A percentile compares a stretch with the other conserved stretches of the same genome.
phyloP scores from a whole-genome alignment of 1,284 basidiomycete genomes.

The Trametes pubescens region DNA sequence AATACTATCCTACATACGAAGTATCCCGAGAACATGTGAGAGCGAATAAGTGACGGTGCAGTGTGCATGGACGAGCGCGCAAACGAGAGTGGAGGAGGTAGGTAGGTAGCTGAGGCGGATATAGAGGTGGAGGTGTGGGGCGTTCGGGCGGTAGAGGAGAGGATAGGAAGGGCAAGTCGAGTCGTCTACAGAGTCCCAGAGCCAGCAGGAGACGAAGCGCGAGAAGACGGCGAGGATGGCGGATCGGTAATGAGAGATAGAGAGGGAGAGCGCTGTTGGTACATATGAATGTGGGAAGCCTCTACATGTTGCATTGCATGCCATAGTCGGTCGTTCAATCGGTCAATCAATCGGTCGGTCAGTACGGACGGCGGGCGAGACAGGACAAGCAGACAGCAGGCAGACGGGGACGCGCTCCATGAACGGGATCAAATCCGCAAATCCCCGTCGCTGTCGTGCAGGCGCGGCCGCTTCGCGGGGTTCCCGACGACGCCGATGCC shows the following conservation, averaged over 20 bases:
- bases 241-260: constrained; percentile 23
- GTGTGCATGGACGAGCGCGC: constrained; percentile 27
- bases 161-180: constrained; percentile 12
- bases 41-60: constrained; percentile 38
- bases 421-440: constrained; percentile 56
- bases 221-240: constrained; percentile 7
- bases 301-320: constrained; percentile 26
- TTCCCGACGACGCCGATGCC: constrained; percentile 68
- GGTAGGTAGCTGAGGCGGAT: not conserved
- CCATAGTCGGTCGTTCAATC: constrained; percentile 15
- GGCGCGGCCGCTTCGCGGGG: constrained; percentile 64
- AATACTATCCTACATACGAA: constrained; percentile 41
- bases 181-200: constrained; percentile 36
- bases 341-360: not conserved
- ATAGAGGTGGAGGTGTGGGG: constrained; percentile 1
- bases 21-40: constrained; percentile 37
- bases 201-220: constrained; percentile 26
- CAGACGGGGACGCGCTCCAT: too few relatives aligned
- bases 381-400: not conserved
- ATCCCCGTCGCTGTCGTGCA: constrained; percentile 59
- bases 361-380: not conserved
- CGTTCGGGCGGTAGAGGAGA: constrained; percentile 8
- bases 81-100: not conserved
- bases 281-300: constrained; percentile 35
- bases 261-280: constrained; percentile 26